Percentiles rank a stretch among this genome's conserved stretches.
Evolutionary conservation across 129 eudicot genomes (phyloP).

Genomic region (Erigeron canadensis): DNA sequence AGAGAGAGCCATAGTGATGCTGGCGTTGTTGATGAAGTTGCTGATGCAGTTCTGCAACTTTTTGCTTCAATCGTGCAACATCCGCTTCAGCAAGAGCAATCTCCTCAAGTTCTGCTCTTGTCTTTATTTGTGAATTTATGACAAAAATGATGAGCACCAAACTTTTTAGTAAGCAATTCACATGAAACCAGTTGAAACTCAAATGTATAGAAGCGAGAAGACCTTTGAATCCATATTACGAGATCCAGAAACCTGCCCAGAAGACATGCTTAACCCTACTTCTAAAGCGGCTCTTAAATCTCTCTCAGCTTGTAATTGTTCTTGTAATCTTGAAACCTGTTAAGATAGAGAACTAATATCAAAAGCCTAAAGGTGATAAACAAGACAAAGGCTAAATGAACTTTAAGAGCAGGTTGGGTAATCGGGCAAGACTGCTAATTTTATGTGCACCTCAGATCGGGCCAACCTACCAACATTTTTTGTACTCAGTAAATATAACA

Average conservation of each 20-base stretch:
- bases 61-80: conserved; percentile 90
- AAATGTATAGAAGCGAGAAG: conserved; percentile 1
- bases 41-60: conserved; percentile 92
- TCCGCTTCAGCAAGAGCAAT: conserved; percentile 99
- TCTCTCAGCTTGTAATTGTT: conserved; percentile 98
- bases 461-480: background rate
- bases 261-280: conserved; percentile 96
- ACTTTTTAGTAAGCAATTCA: background rate
- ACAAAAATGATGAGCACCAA: background rate
- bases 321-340: conserved; percentile 93
- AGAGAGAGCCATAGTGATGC: conserved; percentile 66
- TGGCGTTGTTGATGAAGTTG: conserved; percentile 96
- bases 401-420: background rate
- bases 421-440: background rate
- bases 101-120: conserved; percentile 98
- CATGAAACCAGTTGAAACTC: background rate
- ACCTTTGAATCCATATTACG: conserved; percentile 97
- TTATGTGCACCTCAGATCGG: too few species aligned
- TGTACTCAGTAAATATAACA: background rate
- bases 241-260: conserved; percentile 75
- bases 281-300: conserved; percentile 89
- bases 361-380: background rate
- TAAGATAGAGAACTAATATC: background rate
- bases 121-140: conserved; percentile 44
- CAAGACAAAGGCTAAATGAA: background rate